Conservation (phyloP, 2,329 filamentous ascomycete species). For the Neocucurbitaria cava region DNA sequence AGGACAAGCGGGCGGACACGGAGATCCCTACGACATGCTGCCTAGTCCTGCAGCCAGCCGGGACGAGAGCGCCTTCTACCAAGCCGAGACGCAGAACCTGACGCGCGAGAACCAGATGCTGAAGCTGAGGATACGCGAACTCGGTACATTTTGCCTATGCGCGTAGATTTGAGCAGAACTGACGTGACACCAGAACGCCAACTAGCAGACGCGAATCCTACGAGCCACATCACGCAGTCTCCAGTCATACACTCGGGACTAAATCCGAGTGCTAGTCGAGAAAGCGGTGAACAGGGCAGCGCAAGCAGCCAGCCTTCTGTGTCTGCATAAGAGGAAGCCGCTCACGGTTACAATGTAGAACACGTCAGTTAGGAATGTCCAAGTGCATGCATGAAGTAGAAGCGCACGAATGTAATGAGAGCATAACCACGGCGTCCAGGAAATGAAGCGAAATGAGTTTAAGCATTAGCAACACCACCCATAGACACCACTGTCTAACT, state of each 20-base stretch:
- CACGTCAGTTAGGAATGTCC: no score
- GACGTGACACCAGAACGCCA: slow-evolving; percentile 42
- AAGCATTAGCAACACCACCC: no score
- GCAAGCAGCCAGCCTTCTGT: slow-evolving; percentile 2
- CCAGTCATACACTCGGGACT: slow-evolving; percentile 38
- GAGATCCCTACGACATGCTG: slow-evolving; percentile 66
- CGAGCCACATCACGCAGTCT: slow-evolving; percentile 38
- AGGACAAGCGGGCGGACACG: slow-evolving; percentile 38
- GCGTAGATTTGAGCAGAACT: neutral
- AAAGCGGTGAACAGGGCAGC: slow-evolving; percentile 10
- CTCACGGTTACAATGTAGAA: neutral
- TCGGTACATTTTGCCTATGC: slow-evolving; percentile 58
- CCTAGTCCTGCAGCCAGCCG: slow-evolving; percentile 58
- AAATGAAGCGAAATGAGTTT: neutral
- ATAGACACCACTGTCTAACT: no score
- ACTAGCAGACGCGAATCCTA: slow-evolving; percentile 41
- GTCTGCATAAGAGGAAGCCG: neutral
- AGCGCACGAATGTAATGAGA: neutral
- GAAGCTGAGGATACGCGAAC: slow-evolving; percentile 73
- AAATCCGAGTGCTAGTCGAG: slow-evolving; percentile 27
- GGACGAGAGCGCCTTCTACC: slow-evolving; percentile 80
- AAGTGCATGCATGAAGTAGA: no score
- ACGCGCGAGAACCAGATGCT: slow-evolving; percentile 85
- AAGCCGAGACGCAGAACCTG: slow-evolving; percentile 80
- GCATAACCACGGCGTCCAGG: neutral